Conservation (phyloP, 2,329 filamentous ascomycete genomes). For the Diaporthe sp. region DNA sequence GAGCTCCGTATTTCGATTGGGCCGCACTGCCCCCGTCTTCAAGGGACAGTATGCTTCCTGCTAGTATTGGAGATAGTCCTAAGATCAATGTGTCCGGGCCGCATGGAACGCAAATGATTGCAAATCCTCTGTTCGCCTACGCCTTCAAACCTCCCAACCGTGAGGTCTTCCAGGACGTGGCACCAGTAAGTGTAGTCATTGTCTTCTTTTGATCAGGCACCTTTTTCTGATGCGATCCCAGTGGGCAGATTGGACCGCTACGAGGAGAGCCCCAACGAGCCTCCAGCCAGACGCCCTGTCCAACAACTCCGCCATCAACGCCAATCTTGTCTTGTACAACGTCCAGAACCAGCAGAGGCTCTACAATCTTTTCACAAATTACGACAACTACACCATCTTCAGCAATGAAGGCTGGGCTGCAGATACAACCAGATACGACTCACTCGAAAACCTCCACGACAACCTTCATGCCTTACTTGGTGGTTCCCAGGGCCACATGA, state of each 20-base stretch:
- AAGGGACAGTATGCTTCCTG: conserved; percentile 63
- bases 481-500: conserved; percentile 75
- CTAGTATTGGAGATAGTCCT: conserved; percentile 61
- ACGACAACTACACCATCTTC: conserved; percentile 77
- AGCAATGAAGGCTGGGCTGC: conserved; percentile 77
- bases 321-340: conserved; percentile 66
- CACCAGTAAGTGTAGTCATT: conserved; percentile 64
- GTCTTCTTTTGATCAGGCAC: conserved; percentile 35
- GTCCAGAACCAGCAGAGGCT: conserved; percentile 72
- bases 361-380: conserved; percentile 77
- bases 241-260: conserved; percentile 73
- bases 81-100: conserved; percentile 68
- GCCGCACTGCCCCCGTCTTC: conserved; percentile 60
- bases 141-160: conserved; percentile 72
- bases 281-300: conserved; percentile 62
- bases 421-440: conserved; percentile 68
- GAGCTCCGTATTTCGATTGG: conserved; percentile 74
- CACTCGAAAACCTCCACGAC: conserved; percentile 76
- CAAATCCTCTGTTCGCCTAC: conserved; percentile 74
- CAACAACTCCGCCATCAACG: conserved; percentile 70
- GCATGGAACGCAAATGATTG: conserved; percentile 67
- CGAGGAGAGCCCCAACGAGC: conserved; percentile 68
- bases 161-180: conserved; percentile 67
- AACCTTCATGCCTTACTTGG: conserved; percentile 72
- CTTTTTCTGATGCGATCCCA: conserved; percentile 46